Conservation (phyloP, 176 grass and related monocot genomes). For the Oryza nivara region DNA sequence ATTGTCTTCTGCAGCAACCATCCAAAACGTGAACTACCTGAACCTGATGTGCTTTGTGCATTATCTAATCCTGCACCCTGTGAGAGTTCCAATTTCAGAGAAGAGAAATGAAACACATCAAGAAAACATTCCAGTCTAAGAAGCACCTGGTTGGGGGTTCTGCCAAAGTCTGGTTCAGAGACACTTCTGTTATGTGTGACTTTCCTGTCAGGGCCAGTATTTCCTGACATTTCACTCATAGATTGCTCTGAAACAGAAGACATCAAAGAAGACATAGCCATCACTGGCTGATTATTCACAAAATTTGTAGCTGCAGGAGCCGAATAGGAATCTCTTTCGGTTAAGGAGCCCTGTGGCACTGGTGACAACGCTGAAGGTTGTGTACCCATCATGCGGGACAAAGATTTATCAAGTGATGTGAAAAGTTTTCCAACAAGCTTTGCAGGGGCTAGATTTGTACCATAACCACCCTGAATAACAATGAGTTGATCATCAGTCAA, state of each 20-base stretch:
- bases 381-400: conserved; percentile 92
- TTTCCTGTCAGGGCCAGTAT: conserved; percentile 45
- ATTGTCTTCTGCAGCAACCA: conserved; percentile 83
- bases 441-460: conserved; percentile 73
- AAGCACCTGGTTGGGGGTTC: conserved; percentile 61
- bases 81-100: conserved; percentile 31
- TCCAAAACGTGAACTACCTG: conserved; percentile 80
- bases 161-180: conserved; percentile 89
- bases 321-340: conserved; percentile 49
- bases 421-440: conserved; percentile 93
- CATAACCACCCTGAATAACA: conserved; percentile 76
- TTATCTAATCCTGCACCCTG: conserved; percentile 68
- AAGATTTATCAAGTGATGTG: conserved; percentile 74
- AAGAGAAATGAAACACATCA: neutral
- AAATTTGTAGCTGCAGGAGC: conserved; percentile 48
- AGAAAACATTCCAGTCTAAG: neutral
- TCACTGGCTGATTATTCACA: conserved; percentile 70
- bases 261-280: conserved; percentile 72
- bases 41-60: conserved; percentile 57
- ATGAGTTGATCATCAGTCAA: neutral
- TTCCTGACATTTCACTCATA: conserved; percentile 66
- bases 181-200: conserved; percentile 76
- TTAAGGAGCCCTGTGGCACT: conserved; percentile 45
- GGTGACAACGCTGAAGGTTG: conserved; percentile 44
- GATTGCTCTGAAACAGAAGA: conserved; percentile 71